These are phyloP conservation scores for Botrytis squamosa DNA, from an alignment of 2,329 filamentous ascomycete genomes.

Conservation along the genomic window DNA sequence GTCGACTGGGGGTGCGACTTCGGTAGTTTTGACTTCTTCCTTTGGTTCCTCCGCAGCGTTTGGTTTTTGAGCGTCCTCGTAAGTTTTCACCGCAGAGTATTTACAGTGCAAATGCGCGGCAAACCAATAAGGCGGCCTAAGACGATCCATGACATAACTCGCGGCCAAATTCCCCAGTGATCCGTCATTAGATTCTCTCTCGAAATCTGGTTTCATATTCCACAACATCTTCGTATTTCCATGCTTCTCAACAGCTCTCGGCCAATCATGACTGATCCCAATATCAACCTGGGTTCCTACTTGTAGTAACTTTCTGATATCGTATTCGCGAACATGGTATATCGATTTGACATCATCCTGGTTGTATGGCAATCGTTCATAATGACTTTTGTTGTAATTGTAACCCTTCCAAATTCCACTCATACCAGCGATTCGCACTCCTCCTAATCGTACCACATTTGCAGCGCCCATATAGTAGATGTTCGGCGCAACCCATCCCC, in stretches of 20 bases:
- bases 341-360: conserved; percentile 73
- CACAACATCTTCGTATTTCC: conserved; percentile 72
- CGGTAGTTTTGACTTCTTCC: conserved; percentile 12
- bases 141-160: conserved; percentile 72
- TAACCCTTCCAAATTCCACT: conserved; percentile 94
- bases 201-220: conserved; percentile 70
- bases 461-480: conserved; percentile 97
- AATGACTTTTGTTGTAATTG: conserved; percentile 80
- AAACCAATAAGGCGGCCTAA: conserved; percentile 88
- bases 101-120: conserved; percentile 91
- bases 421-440: conserved; percentile 82
- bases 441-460: conserved; percentile 80
- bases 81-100: conserved; percentile 68
- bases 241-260: conserved; percentile 73
- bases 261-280: conserved; percentile 95
- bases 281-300: conserved; percentile 86
- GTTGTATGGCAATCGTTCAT: conserved; percentile 83
- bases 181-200: conserved; percentile 71
- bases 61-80: conserved; percentile 38
- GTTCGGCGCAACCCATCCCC: conserved; percentile 93
- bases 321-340: conserved; percentile 87
- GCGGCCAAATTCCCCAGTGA: conserved; percentile 79
- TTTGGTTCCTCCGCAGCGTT: conserved; percentile 24
- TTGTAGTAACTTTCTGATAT: conserved; percentile 85
- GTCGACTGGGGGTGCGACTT: background rate